Evolutionary conservation across 2,329 filamentous ascomycete species (phyloP).

Genomic region (Gliomastix tumulicola): DNA sequence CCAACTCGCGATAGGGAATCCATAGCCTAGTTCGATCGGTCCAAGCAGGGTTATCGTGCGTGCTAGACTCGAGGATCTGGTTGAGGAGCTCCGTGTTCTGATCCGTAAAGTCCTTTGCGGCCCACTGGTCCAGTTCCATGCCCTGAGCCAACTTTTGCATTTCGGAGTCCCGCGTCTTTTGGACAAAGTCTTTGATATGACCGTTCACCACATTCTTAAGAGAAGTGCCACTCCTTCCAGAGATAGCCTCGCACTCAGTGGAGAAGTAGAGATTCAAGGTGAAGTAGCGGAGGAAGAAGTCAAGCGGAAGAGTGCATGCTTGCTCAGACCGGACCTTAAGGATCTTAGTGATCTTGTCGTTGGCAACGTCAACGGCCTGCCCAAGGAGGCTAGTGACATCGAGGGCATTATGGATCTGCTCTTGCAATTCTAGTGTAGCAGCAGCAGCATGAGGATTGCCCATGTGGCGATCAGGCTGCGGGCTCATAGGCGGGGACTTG

Average conservation of each 20-base stretch:
- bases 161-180: slow-evolving; percentile 62
- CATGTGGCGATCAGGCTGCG: slow-evolving; percentile 25
- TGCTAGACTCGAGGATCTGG: slow-evolving; percentile 63
- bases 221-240: slow-evolving; percentile 66
- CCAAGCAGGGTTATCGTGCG: slow-evolving; percentile 63
- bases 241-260: slow-evolving; percentile 81
- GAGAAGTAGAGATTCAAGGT: slow-evolving; percentile 76
- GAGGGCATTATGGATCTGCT: slow-evolving; percentile 69
- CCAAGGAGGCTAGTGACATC: slow-evolving; percentile 73
- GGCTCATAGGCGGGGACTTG: slow-evolving; percentile 47
- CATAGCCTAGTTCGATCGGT: slow-evolving; percentile 52
- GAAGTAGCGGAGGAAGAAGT: slow-evolving; percentile 74
- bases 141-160: slow-evolving; percentile 67
- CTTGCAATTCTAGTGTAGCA: slow-evolving; percentile 47
- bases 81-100: slow-evolving; percentile 52
- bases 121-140: slow-evolving; percentile 79
- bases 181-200: slow-evolving; percentile 76
- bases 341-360: slow-evolving; percentile 69
- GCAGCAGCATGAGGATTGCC: slow-evolving; percentile 12
- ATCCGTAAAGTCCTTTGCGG: slow-evolving; percentile 66
- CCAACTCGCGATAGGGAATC: slow-evolving; percentile 33
- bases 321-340: slow-evolving; percentile 72
- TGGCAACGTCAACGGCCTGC: slow-evolving; percentile 73
- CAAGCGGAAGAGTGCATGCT: slow-evolving; percentile 58
- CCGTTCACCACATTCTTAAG: slow-evolving; percentile 74